These are phyloP conservation scores for Backusella sp. DNA, from an alignment of 192 early-diverging fungal genomes.

Conservation along the genomic window DNA sequence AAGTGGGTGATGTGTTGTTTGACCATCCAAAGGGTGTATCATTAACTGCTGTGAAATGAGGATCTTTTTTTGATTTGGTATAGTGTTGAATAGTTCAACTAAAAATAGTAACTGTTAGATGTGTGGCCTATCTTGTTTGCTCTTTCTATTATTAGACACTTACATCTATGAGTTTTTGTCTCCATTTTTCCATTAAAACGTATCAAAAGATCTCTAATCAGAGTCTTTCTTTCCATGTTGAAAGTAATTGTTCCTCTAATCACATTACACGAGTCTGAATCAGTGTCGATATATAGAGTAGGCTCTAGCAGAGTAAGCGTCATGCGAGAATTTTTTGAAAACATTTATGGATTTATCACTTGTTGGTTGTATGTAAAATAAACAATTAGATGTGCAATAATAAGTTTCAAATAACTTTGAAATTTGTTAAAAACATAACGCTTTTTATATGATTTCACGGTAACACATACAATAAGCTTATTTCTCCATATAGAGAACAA, in stretches of 20 bases:
- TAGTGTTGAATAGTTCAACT: neutral
- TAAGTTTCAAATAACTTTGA: no score
- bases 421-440: no score
- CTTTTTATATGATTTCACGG: no score
- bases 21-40: neutral
- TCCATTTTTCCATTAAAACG: neutral
- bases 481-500: no score
- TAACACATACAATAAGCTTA: no score
- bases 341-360: neutral
- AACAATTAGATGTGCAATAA: no score
- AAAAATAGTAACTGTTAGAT: neutral
- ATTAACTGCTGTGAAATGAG: neutral
- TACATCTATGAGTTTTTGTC: neutral
- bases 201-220: neutral
- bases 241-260: slow-evolving; percentile 3
- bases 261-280: neutral
- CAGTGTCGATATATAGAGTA: neutral
- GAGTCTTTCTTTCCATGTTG: neutral
- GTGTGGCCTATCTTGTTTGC: neutral
- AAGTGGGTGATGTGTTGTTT: neutral
- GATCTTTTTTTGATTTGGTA: neutral
- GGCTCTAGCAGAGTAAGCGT: neutral
- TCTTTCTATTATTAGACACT: neutral
- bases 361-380: no score
- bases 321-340: neutral